phyloP scores from a whole-genome alignment of 306 rosid species.

The Prinsepia uniflora region DNA sequence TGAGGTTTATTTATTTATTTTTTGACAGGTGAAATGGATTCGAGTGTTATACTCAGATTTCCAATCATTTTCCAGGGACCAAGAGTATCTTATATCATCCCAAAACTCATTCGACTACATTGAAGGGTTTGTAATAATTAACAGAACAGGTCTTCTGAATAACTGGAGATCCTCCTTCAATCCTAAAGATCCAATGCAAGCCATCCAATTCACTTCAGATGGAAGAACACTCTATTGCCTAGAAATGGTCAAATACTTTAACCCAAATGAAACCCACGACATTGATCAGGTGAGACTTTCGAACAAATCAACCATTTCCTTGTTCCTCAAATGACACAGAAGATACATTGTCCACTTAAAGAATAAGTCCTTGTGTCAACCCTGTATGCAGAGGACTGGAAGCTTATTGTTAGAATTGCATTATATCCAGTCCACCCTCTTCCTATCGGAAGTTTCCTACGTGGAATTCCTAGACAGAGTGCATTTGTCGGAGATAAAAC shows the following conservation, averaged over 20 bases:
- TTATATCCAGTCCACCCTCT: constrained; percentile 63
- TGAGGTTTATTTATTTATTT: not conserved
- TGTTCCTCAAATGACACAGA: not conserved
- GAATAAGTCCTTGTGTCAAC: not conserved
- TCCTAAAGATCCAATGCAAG: constrained; percentile 66
- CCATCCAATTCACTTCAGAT: constrained; percentile 65
- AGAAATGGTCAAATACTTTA: constrained; percentile 82
- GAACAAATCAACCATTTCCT: not conserved
- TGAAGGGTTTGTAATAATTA: constrained; percentile 85
- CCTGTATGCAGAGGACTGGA: constrained; percentile 59
- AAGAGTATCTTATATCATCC: constrained; percentile 75
- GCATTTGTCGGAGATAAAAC: constrained; percentile 61
- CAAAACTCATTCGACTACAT: constrained; percentile 66
- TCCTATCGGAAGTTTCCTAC: constrained; percentile 78
- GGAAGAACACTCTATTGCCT: constrained; percentile 75
- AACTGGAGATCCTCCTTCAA: constrained; percentile 86
- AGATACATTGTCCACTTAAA: not conserved
- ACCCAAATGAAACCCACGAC: constrained; percentile 48
- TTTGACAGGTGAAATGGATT: constrained; percentile 86
- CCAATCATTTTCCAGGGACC: constrained; percentile 62
- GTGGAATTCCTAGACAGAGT: constrained; percentile 83
- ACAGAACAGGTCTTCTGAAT: constrained; percentile 70
- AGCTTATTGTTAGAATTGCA: constrained; percentile 50
- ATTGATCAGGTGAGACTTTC: constrained; percentile 52
- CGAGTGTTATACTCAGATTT: constrained; percentile 83